A percentile compares a stretch with the other conserved stretches of the same genome.
Evolutionary conservation across 2,329 filamentous ascomycete genomes (phyloP).

Genomic region (Basipetospora sp.): DNA sequence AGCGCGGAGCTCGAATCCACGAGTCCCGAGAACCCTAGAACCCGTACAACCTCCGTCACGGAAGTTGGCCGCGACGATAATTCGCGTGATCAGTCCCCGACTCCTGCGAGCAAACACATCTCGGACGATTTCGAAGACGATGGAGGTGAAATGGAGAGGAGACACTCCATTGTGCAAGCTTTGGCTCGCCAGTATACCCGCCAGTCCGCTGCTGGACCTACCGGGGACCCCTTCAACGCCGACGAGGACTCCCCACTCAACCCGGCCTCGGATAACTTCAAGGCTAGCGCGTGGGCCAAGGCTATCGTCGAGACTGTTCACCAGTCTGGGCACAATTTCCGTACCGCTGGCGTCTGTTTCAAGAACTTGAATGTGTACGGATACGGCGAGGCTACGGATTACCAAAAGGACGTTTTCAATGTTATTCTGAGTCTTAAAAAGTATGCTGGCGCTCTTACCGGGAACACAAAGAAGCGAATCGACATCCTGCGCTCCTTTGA

Average conservation of each 20-base stretch:
- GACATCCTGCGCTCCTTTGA: slow-evolving; percentile 56
- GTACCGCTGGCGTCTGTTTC: slow-evolving; percentile 50
- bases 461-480: slow-evolving; percentile 39
- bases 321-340: slow-evolving; percentile 38
- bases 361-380: slow-evolving; percentile 55
- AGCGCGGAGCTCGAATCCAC: slow-evolving; percentile 8
- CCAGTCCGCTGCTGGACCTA: slow-evolving; percentile 22
- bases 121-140: slow-evolving; percentile 15
- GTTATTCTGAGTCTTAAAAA: slow-evolving; percentile 37
- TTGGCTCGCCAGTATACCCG: slow-evolving; percentile 41
- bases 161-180: slow-evolving; percentile 38
- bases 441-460: slow-evolving; percentile 33
- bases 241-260: slow-evolving; percentile 37
- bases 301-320: slow-evolving; percentile 38
- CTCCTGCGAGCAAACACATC: slow-evolving; percentile 12
- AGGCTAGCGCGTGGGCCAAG: slow-evolving; percentile 43
- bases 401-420: slow-evolving; percentile 53
- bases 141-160: slow-evolving; percentile 32
- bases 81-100: slow-evolving; percentile 9
- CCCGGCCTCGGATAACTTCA: slow-evolving; percentile 38
- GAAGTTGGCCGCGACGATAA: slow-evolving; percentile 18
- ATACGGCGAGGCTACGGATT: slow-evolving; percentile 53
- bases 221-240: slow-evolving; percentile 36
- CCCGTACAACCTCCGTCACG: slow-evolving; percentile 22
- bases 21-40: slow-evolving; percentile 17